Conservation (phyloP, 2,329 filamentous ascomycete species). For the Aureobasidium sp. region DNA sequence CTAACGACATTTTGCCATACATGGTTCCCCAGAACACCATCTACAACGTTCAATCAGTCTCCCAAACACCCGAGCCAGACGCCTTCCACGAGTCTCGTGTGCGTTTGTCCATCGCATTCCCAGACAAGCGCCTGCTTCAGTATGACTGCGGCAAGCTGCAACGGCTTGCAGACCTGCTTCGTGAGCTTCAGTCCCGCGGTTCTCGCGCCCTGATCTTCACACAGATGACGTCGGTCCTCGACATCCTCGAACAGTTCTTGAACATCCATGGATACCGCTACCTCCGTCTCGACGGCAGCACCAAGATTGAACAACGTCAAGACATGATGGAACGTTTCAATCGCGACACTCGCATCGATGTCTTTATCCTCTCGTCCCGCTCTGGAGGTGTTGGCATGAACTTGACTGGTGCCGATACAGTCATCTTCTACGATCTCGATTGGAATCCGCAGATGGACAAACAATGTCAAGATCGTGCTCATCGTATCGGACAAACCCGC, state of each 20-base stretch:
- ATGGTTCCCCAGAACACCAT: conserved; percentile 34
- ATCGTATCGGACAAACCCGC: conserved; percentile 93
- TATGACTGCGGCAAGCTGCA: conserved; percentile 98
- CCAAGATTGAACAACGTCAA: conserved; percentile 91
- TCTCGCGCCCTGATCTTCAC: conserved; percentile 97
- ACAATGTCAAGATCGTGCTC: conserved; percentile 94
- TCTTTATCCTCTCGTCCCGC: conserved; percentile 90
- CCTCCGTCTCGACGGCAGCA: conserved; percentile 89
- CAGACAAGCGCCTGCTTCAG: conserved; percentile 89
- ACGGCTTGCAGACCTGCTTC: conserved; percentile 75
- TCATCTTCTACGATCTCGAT: conserved; percentile 98
- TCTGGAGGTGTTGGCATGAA: conserved; percentile 96
- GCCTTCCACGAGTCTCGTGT: conserved; percentile 93
- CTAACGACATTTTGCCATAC: conserved; percentile 65
- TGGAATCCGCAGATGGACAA: conserved; percentile 99
- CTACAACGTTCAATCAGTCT: conserved; percentile 42
- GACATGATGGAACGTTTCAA: conserved; percentile 97
- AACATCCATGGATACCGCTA: conserved; percentile 98
- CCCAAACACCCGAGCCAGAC: conserved; percentile 43
- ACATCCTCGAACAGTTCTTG: conserved; percentile 94
- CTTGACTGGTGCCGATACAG: conserved; percentile 89
- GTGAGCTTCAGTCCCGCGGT: conserved; percentile 78
- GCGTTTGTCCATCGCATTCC: conserved; percentile 90
- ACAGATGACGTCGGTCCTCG: conserved; percentile 97
- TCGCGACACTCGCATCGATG: conserved; percentile 75